A percentile compares a stretch with the other conserved stretches of the same genome.
These are phyloP conservation scores for Thermothielavioides terrestris DNA, from an alignment of 495 filamentous ascomycete species.

Conservation along the genomic window DNA sequence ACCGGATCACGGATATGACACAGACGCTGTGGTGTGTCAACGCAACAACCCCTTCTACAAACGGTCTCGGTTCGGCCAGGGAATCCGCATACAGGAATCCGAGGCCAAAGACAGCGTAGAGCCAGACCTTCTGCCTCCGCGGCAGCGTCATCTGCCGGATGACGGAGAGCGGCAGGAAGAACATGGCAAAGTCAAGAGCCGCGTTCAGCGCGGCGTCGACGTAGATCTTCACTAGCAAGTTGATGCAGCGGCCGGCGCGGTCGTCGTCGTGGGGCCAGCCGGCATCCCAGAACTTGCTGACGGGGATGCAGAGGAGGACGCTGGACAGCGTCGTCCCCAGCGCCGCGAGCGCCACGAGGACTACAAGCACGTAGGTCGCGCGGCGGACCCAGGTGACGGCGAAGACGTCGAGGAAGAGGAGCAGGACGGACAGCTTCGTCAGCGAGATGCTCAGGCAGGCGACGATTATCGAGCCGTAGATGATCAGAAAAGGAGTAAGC, in stretches of 20 bases:
- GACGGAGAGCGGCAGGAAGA: slow-evolving; percentile 24
- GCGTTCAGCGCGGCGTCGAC: slow-evolving; percentile 15
- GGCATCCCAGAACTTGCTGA: slow-evolving; percentile 8
- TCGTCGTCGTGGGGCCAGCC: not conserved
- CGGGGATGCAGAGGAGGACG: slow-evolving; percentile 13
- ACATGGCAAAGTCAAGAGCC: slow-evolving; percentile 23
- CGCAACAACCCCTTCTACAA: too few species aligned
- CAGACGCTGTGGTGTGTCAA: slow-evolving; percentile 19
- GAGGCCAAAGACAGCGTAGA: slow-evolving; percentile 11
- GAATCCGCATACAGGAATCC: slow-evolving; percentile 12
- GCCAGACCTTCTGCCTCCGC: slow-evolving; percentile 12
- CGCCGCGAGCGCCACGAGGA: slow-evolving; percentile 8
- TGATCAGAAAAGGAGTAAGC: not conserved
- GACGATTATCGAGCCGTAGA: slow-evolving; percentile 1
- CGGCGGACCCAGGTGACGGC: slow-evolving; percentile 6
- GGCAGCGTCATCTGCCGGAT: slow-evolving; percentile 16
- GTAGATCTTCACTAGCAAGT: not conserved
- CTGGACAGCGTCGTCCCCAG: slow-evolving; percentile 3
- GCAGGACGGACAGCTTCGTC: slow-evolving; percentile 23
- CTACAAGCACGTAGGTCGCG: slow-evolving; percentile 8
- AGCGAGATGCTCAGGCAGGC: slow-evolving; percentile 11
- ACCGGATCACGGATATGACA: slow-evolving; percentile 23
- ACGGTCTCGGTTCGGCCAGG: not conserved
- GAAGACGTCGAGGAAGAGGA: slow-evolving; percentile 22
- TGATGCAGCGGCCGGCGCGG: slow-evolving; percentile 2